Percentiles rank a stretch among this genome's conserved stretches.
Evolutionary conservation across 352 stramenopile species (phyloP).

Genomic region (Phytophthora cactorum): DNA sequence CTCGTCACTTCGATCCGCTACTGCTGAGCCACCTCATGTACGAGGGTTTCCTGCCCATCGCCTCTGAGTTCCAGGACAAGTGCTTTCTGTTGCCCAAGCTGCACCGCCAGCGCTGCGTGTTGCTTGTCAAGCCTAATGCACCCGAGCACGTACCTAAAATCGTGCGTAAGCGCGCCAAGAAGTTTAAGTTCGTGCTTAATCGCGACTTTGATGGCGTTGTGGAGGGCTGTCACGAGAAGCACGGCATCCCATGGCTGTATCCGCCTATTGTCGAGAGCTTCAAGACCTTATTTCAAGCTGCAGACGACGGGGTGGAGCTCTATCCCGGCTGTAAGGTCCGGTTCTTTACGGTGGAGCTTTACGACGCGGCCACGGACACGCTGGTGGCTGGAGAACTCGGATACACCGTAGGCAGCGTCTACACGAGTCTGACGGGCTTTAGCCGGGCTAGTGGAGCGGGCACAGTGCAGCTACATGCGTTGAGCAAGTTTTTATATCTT

Average conservation of each 20-base stretch:
- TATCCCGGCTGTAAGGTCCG: slow-evolving; percentile 64
- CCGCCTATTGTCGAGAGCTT: slow-evolving; percentile 89
- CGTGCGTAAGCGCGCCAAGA: slow-evolving; percentile 90
- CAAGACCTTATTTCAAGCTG: slow-evolving; percentile 64
- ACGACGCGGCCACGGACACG: slow-evolving; percentile 72
- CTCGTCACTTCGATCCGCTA: slow-evolving; percentile 87
- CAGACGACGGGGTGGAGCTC: slow-evolving; percentile 64
- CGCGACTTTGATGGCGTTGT: slow-evolving; percentile 90
- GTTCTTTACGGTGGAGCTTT: slow-evolving; percentile 93
- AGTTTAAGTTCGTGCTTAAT: slow-evolving; percentile 90
- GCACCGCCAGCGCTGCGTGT: slow-evolving; percentile 89
- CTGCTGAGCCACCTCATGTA: slow-evolving; percentile 93
- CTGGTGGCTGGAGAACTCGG: slow-evolving; percentile 93
- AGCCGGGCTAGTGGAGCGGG: slow-evolving; percentile 70
- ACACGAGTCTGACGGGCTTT: slow-evolving; percentile 91
- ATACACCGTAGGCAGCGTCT: slow-evolving; percentile 93
- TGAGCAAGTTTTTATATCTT: slow-evolving; percentile 76
- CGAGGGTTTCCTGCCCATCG: slow-evolving; percentile 95
- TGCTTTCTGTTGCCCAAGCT: slow-evolving; percentile 90
- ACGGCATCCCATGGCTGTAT: slow-evolving; percentile 94
- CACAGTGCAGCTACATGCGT: slow-evolving; percentile 86
- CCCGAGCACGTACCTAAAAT: slow-evolving; percentile 89
- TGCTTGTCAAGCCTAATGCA: slow-evolving; percentile 51
- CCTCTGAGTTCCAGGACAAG: slow-evolving; percentile 73
- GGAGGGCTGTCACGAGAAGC: slow-evolving; percentile 90